Evolutionary conservation across 1,284 basidiomycete species (phyloP), one percentile per base, ranked within the genome.

Genomic region (Malassezia nana): DNA sequence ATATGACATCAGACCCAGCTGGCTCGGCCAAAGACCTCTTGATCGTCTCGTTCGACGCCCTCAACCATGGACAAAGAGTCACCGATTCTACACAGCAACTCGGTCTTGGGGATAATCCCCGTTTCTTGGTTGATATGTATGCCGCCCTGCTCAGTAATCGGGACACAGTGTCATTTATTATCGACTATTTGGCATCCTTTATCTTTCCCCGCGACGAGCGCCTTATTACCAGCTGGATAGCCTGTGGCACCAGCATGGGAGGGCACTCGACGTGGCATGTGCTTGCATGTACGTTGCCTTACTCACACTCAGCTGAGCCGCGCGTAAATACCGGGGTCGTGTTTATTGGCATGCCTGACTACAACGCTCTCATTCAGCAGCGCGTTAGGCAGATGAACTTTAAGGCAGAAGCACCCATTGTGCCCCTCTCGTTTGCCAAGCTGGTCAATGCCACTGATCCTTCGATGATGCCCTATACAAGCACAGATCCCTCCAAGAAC

Each of bases 261-360:
- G 86, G 86, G 0, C 87, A 89, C 66, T 78, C 84, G 0, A 78
- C 83, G 0, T 89, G 86, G 86, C 78, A 85, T 28, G 77, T 78
- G 0, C 78, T 87, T n/a, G 63, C 63, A 50, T 29, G 48, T 50
- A 41, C 24, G 5, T 4, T 10, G 18, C 30, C 18, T 3, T 12
- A 20, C 29, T 32, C 3, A 38, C 22, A 15, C 30, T 20, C 49
- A 12, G 33, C 31, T 28, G 86, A 88, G 59, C 79, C 83, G 6
- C 78, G 84, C 18, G 75, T 89, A 44, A 78, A 69, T 26, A 76
- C 85, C 38, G 86, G 82, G 1, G 81, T 88, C 32, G 84, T 86
- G 9, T 77, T 79, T 60, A 78, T 80, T 45, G 87, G 85, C 30
- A 85, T 85, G 54, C 86, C 87, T 0, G 83, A 87, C 75, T 85